Percentiles rank a stretch among this genome's conserved stretches.
Evolutionary conservation across 108 stramenopile genomes (phyloP).

Genomic region (Stephanodiscus triporus): DNA sequence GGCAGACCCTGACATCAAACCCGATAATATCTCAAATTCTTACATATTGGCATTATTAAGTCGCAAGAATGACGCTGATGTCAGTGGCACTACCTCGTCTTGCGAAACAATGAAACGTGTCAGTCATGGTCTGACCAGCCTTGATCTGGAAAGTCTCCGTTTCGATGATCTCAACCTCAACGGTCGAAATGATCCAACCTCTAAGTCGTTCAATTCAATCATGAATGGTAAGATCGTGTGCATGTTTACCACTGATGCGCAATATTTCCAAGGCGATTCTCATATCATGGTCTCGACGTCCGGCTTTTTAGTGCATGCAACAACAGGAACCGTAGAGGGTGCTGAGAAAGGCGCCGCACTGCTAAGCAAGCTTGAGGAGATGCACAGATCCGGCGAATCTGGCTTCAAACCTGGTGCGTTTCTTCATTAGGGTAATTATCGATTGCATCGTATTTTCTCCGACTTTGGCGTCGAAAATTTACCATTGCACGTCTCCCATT

Average conservation of each 20-base stretch:
- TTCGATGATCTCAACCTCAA: slow-evolving; percentile 25
- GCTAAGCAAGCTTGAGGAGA: slow-evolving; percentile 29
- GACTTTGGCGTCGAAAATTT: neutral
- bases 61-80: slow-evolving; percentile 13
- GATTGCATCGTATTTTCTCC: neutral
- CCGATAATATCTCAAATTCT: slow-evolving; percentile 23
- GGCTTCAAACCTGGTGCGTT: slow-evolving; percentile 33
- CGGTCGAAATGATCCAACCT: slow-evolving; percentile 22
- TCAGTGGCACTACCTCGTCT: neutral
- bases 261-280: neutral
- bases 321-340: slow-evolving; percentile 36
- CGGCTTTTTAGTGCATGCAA: slow-evolving; percentile 14
- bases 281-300: neutral
- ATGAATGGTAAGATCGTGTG: slow-evolving; percentile 30
- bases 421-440: neutral
- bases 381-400: slow-evolving; percentile 36
- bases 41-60: slow-evolving; percentile 20
- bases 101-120: neutral
- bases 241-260: neutral
- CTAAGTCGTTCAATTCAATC: slow-evolving; percentile 34
- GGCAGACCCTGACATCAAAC: slow-evolving; percentile 24
- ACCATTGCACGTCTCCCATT: neutral
- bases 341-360: slow-evolving; percentile 36
- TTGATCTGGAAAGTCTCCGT: neutral
- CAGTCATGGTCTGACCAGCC: neutral